A percentile compares a stretch with the other conserved stretches of the same genome.
These are phyloP conservation scores for Penicillium sumatraense DNA, from an alignment of 2,329 filamentous ascomycete genomes.

Conservation along the genomic window DNA sequence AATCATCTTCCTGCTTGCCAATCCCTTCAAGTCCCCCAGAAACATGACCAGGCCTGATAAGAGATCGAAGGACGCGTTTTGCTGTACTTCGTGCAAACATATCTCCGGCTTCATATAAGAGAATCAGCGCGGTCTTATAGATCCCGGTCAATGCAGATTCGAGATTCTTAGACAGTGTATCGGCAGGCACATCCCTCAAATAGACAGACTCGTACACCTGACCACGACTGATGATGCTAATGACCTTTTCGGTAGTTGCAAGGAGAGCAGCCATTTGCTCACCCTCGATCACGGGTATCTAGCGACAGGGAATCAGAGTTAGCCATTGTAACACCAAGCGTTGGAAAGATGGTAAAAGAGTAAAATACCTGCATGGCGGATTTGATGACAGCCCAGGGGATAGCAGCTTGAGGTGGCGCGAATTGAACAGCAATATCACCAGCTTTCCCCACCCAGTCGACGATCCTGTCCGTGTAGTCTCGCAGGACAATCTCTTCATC, in stretches of 20 bases:
- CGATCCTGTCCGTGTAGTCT: slow-evolving; percentile 17
- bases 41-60: slow-evolving; percentile 13
- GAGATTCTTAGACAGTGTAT: neutral
- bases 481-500: slow-evolving; percentile 13
- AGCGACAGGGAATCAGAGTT: neutral
- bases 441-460: slow-evolving; percentile 14
- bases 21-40: slow-evolving; percentile 5
- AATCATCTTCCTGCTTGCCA: slow-evolving; percentile 8
- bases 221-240: slow-evolving; percentile 18
- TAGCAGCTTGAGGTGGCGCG: slow-evolving; percentile 36
- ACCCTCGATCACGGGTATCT: slow-evolving; percentile 33
- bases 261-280: slow-evolving; percentile 25
- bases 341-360: neutral
- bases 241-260: slow-evolving; percentile 14
- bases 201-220: slow-evolving; percentile 21
- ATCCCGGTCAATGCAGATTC: neutral
- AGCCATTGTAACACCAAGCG: too few species aligned
- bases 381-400: slow-evolving; percentile 34
- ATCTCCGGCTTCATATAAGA: slow-evolving; percentile 3
- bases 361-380: slow-evolving; percentile 25
- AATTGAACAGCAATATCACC: slow-evolving; percentile 37
- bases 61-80: slow-evolving; percentile 8
- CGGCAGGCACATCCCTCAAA: neutral
- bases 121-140: slow-evolving; percentile 8
- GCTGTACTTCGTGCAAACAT: slow-evolving; percentile 7